Percentiles rank a stretch among this genome's conserved stretches.
phyloP scores from a whole-genome alignment of 768 basidiomycete genomes.

The Phylloporus sp. region DNA sequence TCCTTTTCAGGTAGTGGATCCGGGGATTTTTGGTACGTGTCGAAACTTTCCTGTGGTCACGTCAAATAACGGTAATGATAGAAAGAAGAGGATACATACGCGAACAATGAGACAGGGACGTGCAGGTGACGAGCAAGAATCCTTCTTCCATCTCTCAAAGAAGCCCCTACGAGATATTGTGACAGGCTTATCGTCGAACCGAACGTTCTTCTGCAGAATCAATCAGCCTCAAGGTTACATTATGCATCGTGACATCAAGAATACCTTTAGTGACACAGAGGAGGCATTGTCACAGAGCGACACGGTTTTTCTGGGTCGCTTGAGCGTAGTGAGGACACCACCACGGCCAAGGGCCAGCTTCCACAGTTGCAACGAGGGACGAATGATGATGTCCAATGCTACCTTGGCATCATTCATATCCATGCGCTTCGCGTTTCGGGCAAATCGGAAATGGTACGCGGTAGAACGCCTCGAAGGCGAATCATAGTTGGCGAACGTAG shows the following conservation, averaged over 20 bases:
- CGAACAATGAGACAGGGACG: conserved; percentile 29
- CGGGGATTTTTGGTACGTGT: neutral
- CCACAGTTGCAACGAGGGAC: conserved; percentile 22
- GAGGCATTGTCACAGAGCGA: conserved; percentile 3
- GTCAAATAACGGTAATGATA: neutral
- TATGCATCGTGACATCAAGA: neutral
- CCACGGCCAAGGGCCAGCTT: conserved; percentile 11
- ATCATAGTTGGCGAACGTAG: neutral
- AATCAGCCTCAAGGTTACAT: conserved; percentile 2
- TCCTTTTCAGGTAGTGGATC: conserved; percentile 12
- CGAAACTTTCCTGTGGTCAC: conserved; percentile 12
- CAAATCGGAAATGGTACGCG: conserved; percentile 9
- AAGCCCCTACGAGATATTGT: conserved; percentile 19
- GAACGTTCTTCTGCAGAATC: conserved; percentile 18
- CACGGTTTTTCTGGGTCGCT: conserved; percentile 7
- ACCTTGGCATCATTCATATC: conserved; percentile 17
- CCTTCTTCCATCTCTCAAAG: conserved; percentile 13
- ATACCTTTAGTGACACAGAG: conserved; percentile 17
- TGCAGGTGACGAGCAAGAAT: conserved; percentile 11
- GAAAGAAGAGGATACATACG: conserved; percentile 10
- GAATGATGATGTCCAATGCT: conserved; percentile 19
- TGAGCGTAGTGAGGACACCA: conserved; percentile 1
- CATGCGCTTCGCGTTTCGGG: conserved; percentile 9
- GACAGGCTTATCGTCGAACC: conserved; percentile 26
- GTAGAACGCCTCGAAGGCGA: conserved; percentile 7